These are phyloP conservation scores for Grosmannia clavigera DNA, from an alignment of 2,329 filamentous ascomycete genomes.

Conservation along the genomic window DNA sequence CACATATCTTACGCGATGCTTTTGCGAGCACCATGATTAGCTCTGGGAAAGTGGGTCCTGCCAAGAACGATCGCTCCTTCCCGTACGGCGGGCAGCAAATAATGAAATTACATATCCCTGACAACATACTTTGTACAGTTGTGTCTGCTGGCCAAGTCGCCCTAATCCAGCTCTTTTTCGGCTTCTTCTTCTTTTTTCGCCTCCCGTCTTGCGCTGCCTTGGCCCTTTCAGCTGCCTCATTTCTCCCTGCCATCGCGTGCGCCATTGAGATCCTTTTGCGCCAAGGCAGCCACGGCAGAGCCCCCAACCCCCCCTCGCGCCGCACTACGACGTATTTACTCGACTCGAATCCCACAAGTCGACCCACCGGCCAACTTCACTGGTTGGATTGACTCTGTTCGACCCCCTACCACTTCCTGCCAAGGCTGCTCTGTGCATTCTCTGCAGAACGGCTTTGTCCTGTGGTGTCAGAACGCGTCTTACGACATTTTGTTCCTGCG, in stretches of 20 bases:
- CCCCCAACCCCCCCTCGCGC: not conserved
- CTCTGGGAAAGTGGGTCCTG: not conserved
- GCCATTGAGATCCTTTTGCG: not conserved
- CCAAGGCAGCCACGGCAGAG: not conserved
- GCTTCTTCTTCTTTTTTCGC: no score
- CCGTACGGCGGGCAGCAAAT: not conserved
- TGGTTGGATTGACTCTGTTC: not conserved
- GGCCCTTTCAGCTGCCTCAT: not conserved
- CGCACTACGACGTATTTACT: not conserved
- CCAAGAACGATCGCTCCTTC: not conserved
- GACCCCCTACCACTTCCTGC: not conserved
- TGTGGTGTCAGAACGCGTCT: not conserved
- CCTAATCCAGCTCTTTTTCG: no score
- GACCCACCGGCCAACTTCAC: not conserved
- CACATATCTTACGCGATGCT: not conserved
- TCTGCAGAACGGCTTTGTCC: not conserved
- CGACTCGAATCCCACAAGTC: not conserved
- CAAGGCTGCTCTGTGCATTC: not conserved
- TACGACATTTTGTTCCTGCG: not conserved
- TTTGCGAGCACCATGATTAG: not conserved
- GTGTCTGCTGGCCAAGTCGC: no score
- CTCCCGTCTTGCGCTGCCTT: no score
- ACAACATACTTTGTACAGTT: no score
- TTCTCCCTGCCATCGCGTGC: not conserved
- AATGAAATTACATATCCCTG: not conserved